Evolutionary conservation across 2,329 filamentous ascomycete genomes (phyloP), one percentile per base, ranked within the genome.

Genomic region (Bipolaris sorokiniana): DNA sequence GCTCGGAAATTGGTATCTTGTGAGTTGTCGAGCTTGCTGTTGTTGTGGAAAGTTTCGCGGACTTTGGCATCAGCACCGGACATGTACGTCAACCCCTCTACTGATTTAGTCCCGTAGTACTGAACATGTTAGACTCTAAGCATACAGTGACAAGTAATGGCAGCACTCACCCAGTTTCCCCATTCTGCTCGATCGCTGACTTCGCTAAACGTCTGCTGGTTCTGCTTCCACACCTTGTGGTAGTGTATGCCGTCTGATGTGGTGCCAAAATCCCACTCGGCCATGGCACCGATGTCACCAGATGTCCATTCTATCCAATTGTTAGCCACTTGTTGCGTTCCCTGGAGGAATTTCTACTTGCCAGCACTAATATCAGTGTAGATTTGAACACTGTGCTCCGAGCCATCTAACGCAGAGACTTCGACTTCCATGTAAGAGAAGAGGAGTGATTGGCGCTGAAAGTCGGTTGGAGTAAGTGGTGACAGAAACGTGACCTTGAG

Each of bases 241-340:
- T 88, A 91, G 5, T 82, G 80, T 36, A 91, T 51, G 38, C 63
- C 62, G 47, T 68, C 65, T 9, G 49, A 31, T 28, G 66, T 65
- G 5, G 63, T 71, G 11, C 72, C 82, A 58, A 84, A 84, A 45
- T 86, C 82, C 90, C 90, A 92, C 64, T 87, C 74, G 38, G 88
- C 83, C 36, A 82, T 69, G 3, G 83, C 77, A 23, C 64, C 75
- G 6, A 78, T 75, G 67, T 92, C 84, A 20, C 88, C 88, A 13
- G 88, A 88, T 3, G 86, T 83, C 86, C 88, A 92, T 81, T 93
- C 90, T 91, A 55, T 37, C n/a, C n/a, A n/a, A n/a, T n/a, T n/a
- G n/a, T n/a, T n/a, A n/a, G n/a, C n/a, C n/a, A n/a, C n/a, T n/a
- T n/a, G n/a, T n/a, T n/a, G n/a, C n/a, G n/a, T n/a, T n/a, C n/a